These are phyloP conservation scores for Gilbertella persicaria DNA, from an alignment of 371 early-diverging fungal species.

Conservation along the genomic window DNA sequence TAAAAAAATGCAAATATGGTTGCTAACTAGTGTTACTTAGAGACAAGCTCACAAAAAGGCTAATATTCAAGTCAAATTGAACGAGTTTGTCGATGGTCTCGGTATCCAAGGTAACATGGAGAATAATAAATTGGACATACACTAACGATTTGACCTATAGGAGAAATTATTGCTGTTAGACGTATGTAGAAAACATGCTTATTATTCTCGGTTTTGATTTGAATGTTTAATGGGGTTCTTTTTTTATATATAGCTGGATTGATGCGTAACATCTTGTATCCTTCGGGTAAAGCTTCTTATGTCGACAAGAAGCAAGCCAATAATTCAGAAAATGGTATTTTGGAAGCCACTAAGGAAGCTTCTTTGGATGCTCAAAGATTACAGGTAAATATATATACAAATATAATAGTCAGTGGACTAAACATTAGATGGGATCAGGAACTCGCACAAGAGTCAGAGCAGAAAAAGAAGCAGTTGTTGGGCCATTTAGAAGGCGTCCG, in stretches of 20 bases:
- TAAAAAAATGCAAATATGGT: neutral
- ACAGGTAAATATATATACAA: slow-evolving; percentile 1
- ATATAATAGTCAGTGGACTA: neutral
- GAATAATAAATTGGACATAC: neutral
- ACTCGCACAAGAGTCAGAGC: neutral
- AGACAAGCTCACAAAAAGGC: slow-evolving; percentile 50
- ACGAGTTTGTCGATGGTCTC: slow-evolving; percentile 44
- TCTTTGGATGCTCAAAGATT: slow-evolving; percentile 2
- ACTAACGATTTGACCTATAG: slow-evolving; percentile 23
- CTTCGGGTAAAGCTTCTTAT: slow-evolving; percentile 46
- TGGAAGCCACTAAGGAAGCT: neutral
- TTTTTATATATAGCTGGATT: slow-evolving; percentile 40
- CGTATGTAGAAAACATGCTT: slow-evolving; percentile 29
- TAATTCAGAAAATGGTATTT: neutral
- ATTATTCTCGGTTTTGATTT: slow-evolving; percentile 1
- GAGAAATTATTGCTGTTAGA: slow-evolving; percentile 47
- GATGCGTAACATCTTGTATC: slow-evolving; percentile 54
- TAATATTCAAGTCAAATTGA: slow-evolving; percentile 42
- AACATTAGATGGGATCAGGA: neutral
- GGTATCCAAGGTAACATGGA: slow-evolving; percentile 37
- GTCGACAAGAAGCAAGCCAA: slow-evolving; percentile 19
- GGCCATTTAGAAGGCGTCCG: slow-evolving; percentile 25
- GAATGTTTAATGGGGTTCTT: neutral
- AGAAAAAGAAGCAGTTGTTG: slow-evolving; percentile 20
- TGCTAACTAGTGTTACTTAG: slow-evolving; percentile 5